phyloP scores from a whole-genome alignment of 1,284 basidiomycete genomes.

The Sutorius eximius region DNA sequence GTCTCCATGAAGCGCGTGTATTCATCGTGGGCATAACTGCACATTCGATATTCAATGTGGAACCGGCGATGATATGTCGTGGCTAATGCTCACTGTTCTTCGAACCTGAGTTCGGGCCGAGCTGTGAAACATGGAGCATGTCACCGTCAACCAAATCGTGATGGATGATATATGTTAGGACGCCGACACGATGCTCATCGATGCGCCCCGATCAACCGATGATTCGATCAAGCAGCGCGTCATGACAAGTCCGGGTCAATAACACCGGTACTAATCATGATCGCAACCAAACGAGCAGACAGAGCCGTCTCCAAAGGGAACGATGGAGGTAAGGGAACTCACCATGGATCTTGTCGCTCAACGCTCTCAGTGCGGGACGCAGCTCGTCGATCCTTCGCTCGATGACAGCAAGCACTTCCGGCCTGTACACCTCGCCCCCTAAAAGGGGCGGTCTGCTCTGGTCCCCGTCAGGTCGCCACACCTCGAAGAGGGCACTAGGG shows the following conservation, averaged over 20 bases:
- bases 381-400: constrained; percentile 55
- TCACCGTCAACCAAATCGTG: neutral
- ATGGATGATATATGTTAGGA: too few relatives aligned
- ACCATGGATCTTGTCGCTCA: constrained; percentile 74
- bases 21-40: constrained; percentile 50
- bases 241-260: neutral
- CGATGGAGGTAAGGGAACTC: neutral
- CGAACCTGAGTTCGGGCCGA: constrained; percentile 57
- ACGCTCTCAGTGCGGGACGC: constrained; percentile 51
- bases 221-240: too few relatives aligned
- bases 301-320: neutral
- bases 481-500: neutral
- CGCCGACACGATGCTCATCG: too few relatives aligned
- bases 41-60: neutral
- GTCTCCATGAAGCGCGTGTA: constrained; percentile 56
- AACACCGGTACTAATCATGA: too few relatives aligned
- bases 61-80: too few relatives aligned
- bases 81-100: constrained; percentile 48
- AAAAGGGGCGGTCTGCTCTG: constrained; percentile 15
- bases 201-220: too few relatives aligned
- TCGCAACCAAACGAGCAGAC: too few relatives aligned
- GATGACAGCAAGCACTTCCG: constrained; percentile 52
- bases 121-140: constrained; percentile 33
- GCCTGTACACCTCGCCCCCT: constrained; percentile 28
- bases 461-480: constrained; percentile 24